These are phyloP conservation scores for Lactarius hatsudake DNA, from an alignment of 768 basidiomycete genomes.

Conservation along the genomic window DNA sequence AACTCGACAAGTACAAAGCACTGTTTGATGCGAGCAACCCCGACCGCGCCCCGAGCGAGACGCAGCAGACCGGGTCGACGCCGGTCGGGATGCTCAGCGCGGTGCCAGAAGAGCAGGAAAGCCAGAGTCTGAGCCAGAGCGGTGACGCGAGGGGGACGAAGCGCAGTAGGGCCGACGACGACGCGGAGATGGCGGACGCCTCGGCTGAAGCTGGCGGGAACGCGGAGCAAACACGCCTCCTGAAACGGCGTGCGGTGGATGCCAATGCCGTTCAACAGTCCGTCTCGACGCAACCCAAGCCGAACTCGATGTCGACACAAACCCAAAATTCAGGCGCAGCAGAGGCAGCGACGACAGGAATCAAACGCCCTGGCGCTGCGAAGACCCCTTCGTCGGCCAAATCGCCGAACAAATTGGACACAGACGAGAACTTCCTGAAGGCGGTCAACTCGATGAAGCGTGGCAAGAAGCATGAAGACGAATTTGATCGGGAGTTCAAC, in stretches of 20 bases:
- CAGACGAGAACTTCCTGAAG: constrained; percentile 59
- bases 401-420: constrained; percentile 39
- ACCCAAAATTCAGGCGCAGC: not conserved
- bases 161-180: constrained; percentile 12
- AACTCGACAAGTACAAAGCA: constrained; percentile 27
- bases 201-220: not conserved
- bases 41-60: constrained; percentile 15
- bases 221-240: not conserved
- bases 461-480: constrained; percentile 63
- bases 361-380: constrained; percentile 1
- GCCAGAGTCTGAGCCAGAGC: not conserved
- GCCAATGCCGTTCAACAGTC: not conserved
- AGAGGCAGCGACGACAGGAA: not conserved
- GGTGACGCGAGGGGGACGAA: constrained; percentile 10
- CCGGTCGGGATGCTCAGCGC: not conserved
- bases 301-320: constrained; percentile 4
- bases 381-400: not conserved
- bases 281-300: not conserved
- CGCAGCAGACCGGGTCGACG: constrained; percentile 7
- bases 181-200: constrained; percentile 1
- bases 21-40: constrained; percentile 28
- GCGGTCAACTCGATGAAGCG: constrained; percentile 67
- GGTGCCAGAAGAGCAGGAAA: constrained; percentile 21
- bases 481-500: constrained; percentile 74
- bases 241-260: constrained; percentile 20